Evolutionary conservation across 176 grass and related monocot species (phyloP).

Genomic region (Guadua angustifolia): DNA sequence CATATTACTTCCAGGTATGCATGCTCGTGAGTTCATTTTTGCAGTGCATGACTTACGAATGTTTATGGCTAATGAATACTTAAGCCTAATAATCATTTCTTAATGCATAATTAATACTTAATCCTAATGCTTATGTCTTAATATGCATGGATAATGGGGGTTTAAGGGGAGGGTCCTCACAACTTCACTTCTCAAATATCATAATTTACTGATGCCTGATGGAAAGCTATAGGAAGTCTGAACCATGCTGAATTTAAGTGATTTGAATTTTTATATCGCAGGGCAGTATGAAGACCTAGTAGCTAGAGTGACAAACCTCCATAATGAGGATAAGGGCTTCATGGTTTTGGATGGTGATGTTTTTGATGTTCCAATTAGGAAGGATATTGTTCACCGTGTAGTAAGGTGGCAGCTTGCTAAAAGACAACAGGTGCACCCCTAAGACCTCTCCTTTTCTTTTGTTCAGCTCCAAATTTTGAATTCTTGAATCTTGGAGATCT

Average conservation of each 20-base stretch:
- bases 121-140: too few species aligned
- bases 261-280: constrained; percentile 40
- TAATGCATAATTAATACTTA: too few species aligned
- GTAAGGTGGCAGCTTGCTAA: constrained; percentile 95
- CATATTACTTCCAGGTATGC: too few species aligned
- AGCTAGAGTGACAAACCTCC: constrained; percentile 79
- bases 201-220: not conserved
- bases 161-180: too few species aligned
- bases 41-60: too few species aligned
- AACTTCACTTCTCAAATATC: constrained; percentile 9
- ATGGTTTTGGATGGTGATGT: constrained; percentile 95
- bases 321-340: constrained; percentile 80
- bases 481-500: not conserved
- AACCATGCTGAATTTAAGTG: not conserved
- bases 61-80: too few species aligned
- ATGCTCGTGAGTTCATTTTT: too few species aligned
- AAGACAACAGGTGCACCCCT: constrained; percentile 68
- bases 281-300: constrained; percentile 81
- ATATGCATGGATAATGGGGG: too few species aligned
- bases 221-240: not conserved
- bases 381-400: constrained; percentile 86
- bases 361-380: constrained; percentile 89
- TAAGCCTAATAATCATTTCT: too few species aligned
- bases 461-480: not conserved
- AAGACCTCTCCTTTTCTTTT: constrained; percentile 20